Evolutionary conservation across 306 rosid genomes (phyloP).

Genomic region (Comarum palustre): DNA sequence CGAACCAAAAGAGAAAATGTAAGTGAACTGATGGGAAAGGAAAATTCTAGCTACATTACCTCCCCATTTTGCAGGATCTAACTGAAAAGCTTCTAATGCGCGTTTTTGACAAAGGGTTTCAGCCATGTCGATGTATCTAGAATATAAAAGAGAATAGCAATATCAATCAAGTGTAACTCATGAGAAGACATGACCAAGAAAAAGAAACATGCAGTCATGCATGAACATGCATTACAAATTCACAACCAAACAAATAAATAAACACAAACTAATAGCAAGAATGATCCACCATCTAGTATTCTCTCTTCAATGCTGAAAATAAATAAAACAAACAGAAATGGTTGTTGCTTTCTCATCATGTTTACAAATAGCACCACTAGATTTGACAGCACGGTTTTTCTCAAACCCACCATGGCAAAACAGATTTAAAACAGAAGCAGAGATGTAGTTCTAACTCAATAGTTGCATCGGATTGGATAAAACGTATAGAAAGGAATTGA

Average conservation of each 20-base stretch:
- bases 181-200: background rate
- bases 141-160: background rate
- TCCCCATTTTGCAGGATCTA: conserved; percentile 97
- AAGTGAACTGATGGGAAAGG: background rate
- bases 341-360: background rate
- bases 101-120: conserved; percentile 84
- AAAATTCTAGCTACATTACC: conserved; percentile 38
- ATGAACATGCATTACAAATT: background rate
- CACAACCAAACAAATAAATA: background rate
- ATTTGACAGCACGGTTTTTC: background rate
- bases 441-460: background rate
- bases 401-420: background rate
- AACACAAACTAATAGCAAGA: background rate
- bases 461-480: background rate
- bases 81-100: conserved; percentile 69
- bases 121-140: conserved; percentile 91
- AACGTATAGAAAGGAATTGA: background rate
- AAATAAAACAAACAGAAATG: background rate
- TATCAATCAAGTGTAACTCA: conserved; percentile 2
- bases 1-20: background rate
- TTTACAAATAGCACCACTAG: background rate
- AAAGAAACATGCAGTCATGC: background rate
- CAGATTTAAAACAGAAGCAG: background rate
- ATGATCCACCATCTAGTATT: background rate
- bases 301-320: background rate